These are phyloP conservation scores for Phytophthora cryptogea DNA, from an alignment of 352 stramenopile species.

Conservation along the genomic window DNA sequence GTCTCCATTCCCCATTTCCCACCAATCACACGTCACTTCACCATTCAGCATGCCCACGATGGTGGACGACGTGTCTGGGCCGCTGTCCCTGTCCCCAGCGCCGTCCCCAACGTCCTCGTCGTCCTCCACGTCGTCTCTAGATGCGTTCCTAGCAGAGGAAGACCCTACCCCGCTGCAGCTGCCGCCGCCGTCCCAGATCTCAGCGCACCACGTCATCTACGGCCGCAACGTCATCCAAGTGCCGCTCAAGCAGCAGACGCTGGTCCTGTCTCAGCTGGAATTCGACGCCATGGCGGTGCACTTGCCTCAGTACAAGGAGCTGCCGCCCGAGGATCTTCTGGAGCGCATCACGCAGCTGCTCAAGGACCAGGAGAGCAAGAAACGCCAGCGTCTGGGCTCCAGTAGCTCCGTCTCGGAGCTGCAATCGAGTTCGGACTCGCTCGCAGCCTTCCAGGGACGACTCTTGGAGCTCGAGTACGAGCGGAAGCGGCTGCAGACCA, in stretches of 20 bases:
- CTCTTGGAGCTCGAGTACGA: constrained; percentile 77
- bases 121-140: constrained; percentile 34
- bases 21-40: constrained; percentile 2
- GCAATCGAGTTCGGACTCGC: constrained; percentile 24
- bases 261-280: constrained; percentile 78
- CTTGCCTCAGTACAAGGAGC: constrained; percentile 68
- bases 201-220: constrained; percentile 52
- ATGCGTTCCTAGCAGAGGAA: constrained; percentile 36
- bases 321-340: constrained; percentile 56
- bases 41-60: constrained; percentile 2
- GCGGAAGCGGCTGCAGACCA: constrained; percentile 64
- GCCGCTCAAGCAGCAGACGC: constrained; percentile 58
- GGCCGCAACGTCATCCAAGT: constrained; percentile 80
- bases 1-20: neutral
- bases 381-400: constrained; percentile 30
- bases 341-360: constrained; percentile 62
- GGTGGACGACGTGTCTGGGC: constrained; percentile 11
- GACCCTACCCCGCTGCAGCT: constrained; percentile 21
- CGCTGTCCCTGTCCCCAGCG: constrained; percentile 20
- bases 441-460: constrained; percentile 55
- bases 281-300: constrained; percentile 81
- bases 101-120: constrained; percentile 31
- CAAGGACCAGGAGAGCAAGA: constrained; percentile 52
- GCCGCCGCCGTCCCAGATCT: constrained; percentile 31
- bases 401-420: constrained; percentile 9